Percentiles rank a stretch among this genome's conserved stretches.
Conservation (phyloP, 768 basidiomycete species). For the Mycena belliarum region DNA sequence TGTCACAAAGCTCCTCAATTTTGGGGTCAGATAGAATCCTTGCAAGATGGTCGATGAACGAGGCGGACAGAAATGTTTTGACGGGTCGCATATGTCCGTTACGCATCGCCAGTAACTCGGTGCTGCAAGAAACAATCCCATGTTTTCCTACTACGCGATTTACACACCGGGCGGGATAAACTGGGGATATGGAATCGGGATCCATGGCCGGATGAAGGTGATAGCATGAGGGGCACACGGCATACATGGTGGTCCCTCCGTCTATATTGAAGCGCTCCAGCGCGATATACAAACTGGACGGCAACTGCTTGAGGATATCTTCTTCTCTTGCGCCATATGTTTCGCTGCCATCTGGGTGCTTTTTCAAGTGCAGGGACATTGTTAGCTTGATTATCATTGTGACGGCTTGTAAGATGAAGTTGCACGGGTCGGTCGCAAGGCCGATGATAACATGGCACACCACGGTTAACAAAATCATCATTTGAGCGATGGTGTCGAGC, state of each 20-base stretch:
- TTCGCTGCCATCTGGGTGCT: too few relatives aligned
- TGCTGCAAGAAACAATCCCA: too few relatives aligned
- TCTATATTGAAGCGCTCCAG: too few relatives aligned
- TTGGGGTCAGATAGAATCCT: constrained; percentile 20
- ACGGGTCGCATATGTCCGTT: constrained; percentile 5
- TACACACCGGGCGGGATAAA: too few relatives aligned
- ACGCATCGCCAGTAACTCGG: too few relatives aligned
- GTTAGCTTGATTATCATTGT: constrained; percentile 16
- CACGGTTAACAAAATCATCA: constrained; percentile 6
- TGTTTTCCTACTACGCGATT: too few relatives aligned
- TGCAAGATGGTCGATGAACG: constrained; percentile 26
- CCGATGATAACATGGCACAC: constrained; percentile 13
- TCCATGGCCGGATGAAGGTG: too few relatives aligned
- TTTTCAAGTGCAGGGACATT: constrained; percentile 1
- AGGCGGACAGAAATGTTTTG: constrained; percentile 19
- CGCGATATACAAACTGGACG: too few relatives aligned
- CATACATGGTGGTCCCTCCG: too few relatives aligned
- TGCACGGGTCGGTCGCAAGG: constrained; percentile 11
- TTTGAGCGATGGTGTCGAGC: constrained; percentile 6
- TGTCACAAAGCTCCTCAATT: constrained; percentile 13
- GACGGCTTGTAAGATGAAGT: constrained; percentile 18
- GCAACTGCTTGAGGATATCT: too few relatives aligned
- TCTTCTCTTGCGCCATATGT: not conserved
- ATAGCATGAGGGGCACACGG: too few relatives aligned
- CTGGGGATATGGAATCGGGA: too few relatives aligned